Evolutionary conservation across 148 eudicot species (phyloP).

Genomic region (Fagopyrum esculentum): DNA sequence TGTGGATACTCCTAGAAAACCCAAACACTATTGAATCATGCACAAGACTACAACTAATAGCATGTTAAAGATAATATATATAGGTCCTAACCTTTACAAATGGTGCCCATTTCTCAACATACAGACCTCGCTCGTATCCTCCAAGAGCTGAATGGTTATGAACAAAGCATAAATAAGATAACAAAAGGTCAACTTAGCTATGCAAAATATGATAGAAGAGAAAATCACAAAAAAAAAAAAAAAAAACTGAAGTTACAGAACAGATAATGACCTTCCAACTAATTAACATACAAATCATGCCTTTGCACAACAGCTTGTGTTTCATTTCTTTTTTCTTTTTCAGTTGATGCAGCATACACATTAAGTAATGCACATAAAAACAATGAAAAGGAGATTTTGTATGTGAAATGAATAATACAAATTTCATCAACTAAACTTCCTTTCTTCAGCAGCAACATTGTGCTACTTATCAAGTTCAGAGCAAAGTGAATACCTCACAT

Average conservation of each 20-base stretch:
- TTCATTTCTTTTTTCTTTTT: not conserved
- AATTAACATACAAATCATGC: not conserved
- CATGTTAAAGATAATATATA: not conserved
- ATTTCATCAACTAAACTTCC: not conserved
- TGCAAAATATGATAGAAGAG: too few species aligned
- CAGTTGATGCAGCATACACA: not conserved
- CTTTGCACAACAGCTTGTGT: not conserved
- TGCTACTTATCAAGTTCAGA: not conserved
- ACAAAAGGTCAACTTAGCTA: not conserved
- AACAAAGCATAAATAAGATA: slow-evolving; percentile 10
- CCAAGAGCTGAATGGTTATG: slow-evolving; percentile 61
- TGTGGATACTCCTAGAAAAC: not conserved
- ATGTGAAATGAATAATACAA: not conserved
- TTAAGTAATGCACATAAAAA: not conserved
- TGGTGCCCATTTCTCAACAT: slow-evolving; percentile 97
- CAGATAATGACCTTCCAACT: not conserved
- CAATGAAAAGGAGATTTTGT: not conserved
- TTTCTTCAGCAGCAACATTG: not conserved
- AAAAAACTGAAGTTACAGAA: not conserved
- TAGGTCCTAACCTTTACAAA: slow-evolving; percentile 73
- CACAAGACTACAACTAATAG: slow-evolving; percentile 3
- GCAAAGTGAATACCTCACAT: not conserved
- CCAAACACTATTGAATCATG: not conserved
- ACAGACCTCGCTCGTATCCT: slow-evolving; percentile 76
- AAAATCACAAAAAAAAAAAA: not conserved